Base-by-base conservation (phyloP, 2,329 filamentous ascomycete species). In the Dryadomyces sulphureus region DNA sequence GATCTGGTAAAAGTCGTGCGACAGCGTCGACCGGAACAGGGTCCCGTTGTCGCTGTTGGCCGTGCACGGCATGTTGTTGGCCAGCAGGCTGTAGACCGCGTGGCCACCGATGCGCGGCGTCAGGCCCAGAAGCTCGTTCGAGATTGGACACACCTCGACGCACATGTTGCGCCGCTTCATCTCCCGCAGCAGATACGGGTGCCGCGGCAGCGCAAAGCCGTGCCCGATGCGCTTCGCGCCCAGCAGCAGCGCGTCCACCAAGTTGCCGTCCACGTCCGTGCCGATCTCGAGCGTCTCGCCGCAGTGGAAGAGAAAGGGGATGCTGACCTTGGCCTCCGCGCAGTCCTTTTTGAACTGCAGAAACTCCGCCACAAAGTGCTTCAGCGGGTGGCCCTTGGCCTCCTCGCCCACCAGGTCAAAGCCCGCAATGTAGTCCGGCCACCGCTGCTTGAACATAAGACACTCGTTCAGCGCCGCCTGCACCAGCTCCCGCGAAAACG, bases 1-100 rank as follows among this genome's bases (percentile, higher is more conserved):
- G 48, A 80, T 70, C 56, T 88, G 83, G 57, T 86, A 87, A 56
- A 87, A 86, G 56, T 88, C 83, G 52, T 86, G 80, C 1, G 79
- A 81, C 38, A 87, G 68, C 2, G 77, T 77, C 14, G 81, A 84
- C 51, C 79, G 84, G 58, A 86, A 87, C 0, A 86, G 64, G 0
- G 81, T 81, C 7, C 81, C 81, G 51, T 88, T 87, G 55, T 88
- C 83, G 20, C 79, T 82, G 55, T 77, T 86, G 36, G 87, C 65
- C 0, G 81, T 82, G 61, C 83, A 88, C 42, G 81, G 79, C 43
- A 87, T 72, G 34, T 81, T 76, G 45, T 81, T 78, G n/a, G 81
- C 81, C 46, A 87, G 65, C 21, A 88, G 64, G 50, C 70, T 67
- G 35, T 84, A 84, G 57, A 81, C 75, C 16, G 78, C 63, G 54